Percentiles rank a stretch among this genome's conserved stretches.
These are phyloP conservation scores for Globisporangium heterothallicum DNA, from an alignment of 352 stramenopile species.

Conservation along the genomic window DNA sequence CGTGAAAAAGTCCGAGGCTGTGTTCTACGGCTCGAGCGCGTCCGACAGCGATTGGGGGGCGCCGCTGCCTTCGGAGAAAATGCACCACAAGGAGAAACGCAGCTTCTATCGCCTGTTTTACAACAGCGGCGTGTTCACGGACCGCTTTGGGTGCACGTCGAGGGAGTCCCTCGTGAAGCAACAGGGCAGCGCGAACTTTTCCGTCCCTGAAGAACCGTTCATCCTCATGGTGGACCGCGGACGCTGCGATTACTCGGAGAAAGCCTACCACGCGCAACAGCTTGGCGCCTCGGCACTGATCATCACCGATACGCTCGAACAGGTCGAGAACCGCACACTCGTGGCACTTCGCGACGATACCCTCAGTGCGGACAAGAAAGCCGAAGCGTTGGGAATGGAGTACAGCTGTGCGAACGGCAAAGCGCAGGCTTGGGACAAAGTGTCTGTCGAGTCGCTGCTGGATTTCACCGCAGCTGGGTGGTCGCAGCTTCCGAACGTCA, in stretches of 20 bases:
- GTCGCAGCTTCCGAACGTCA: constrained; percentile 31
- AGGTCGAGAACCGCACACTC: constrained; percentile 64
- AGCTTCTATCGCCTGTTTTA: constrained; percentile 51
- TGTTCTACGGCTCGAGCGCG: constrained; percentile 54
- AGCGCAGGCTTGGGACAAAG: constrained; percentile 18
- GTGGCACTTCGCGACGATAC: constrained; percentile 18
- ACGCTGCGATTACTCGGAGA: constrained; percentile 67
- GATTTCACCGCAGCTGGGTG: constrained; percentile 24
- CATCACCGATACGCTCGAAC: constrained; percentile 63
- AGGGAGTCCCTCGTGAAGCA: constrained; percentile 20
- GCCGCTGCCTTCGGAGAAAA: constrained; percentile 40
- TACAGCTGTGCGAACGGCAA: constrained; percentile 53
- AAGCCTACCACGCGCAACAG: constrained; percentile 62
- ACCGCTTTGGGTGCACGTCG: constrained; percentile 51
- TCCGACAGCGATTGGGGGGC: constrained; percentile 48
- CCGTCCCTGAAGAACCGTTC: constrained; percentile 32
- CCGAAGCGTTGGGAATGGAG: constrained; percentile 38
- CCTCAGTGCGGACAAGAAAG: constrained; percentile 2
- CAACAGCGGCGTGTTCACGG: constrained; percentile 29
- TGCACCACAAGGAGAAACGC: constrained; percentile 30
- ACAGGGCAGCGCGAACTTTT: constrained; percentile 13
- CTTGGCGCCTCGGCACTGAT: constrained; percentile 64
- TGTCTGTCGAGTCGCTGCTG: constrained; percentile 21
- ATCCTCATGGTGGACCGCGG: constrained; percentile 72
- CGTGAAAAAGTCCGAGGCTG: constrained; percentile 42